Evolutionary conservation across 2,329 filamentous ascomycete genomes (phyloP).

Genomic region (Thielaviopsis populi): DNA sequence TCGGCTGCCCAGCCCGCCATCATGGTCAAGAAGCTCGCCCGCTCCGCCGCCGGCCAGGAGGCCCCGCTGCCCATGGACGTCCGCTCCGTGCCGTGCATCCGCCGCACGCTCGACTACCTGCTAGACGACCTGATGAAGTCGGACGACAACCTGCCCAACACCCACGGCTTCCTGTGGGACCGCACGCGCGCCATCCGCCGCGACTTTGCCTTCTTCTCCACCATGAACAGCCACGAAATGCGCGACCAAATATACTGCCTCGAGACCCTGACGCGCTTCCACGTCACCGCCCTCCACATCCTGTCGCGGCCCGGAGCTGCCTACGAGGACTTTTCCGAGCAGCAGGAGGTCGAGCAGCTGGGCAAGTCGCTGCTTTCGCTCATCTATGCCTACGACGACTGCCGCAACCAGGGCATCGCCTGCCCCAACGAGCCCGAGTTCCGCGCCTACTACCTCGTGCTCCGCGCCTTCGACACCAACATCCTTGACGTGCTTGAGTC

Average conservation of each 20-base stretch:
- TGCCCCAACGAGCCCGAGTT: conserved; percentile 53
- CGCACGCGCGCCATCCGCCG: conserved; percentile 51
- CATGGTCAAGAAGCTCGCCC: conserved; percentile 53
- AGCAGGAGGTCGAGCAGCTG: conserved; percentile 53
- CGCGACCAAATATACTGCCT: conserved; percentile 46
- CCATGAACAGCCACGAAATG: conserved; percentile 41
- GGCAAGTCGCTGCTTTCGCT: conserved; percentile 50
- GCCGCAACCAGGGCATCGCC: conserved; percentile 38
- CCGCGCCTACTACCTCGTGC: conserved; percentile 47
- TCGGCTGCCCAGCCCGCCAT: conserved; percentile 33
- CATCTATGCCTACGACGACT: conserved; percentile 51
- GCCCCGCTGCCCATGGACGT: conserved; percentile 54
- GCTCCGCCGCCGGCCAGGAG: conserved; percentile 53
- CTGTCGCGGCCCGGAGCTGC: conserved; percentile 41
- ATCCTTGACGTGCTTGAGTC: conserved; percentile 38
- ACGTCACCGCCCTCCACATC: conserved; percentile 49
- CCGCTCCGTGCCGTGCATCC: conserved; percentile 42
- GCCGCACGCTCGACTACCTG: conserved; percentile 47
- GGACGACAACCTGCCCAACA: conserved; percentile 37
- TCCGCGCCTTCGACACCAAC: conserved; percentile 44
- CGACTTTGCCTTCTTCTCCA: conserved; percentile 53
- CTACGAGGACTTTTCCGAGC: conserved; percentile 47
- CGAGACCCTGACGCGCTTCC: conserved; percentile 51
- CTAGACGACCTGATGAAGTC: conserved; percentile 42
- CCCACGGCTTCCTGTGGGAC: conserved; percentile 54